Evolutionary conservation across 305 asterid genomes (phyloP).

Genomic region (Fraxinus baroniana): DNA sequence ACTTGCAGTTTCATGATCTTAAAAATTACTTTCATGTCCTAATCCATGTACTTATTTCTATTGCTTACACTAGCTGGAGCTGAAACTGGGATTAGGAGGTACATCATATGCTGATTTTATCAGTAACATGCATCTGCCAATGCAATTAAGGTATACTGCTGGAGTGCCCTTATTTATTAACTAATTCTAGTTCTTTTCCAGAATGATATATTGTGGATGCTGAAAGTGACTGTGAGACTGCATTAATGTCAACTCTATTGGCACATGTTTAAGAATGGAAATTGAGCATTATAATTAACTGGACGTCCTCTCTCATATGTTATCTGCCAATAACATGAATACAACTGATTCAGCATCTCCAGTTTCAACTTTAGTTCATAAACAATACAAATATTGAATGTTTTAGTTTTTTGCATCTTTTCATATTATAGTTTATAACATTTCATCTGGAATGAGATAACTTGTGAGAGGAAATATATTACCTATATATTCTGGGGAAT

Average conservation of each 20-base stretch:
- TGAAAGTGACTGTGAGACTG: not conserved
- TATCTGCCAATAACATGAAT: not conserved
- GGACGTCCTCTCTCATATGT: not conserved
- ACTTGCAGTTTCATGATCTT: not conserved
- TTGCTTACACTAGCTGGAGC: slow-evolving; percentile 64
- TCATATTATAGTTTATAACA: not conserved
- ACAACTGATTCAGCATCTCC: not conserved
- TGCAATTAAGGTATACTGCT: slow-evolving; percentile 79
- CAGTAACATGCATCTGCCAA: slow-evolving; percentile 77
- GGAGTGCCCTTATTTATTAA: slow-evolving; percentile 1
- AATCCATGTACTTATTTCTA: slow-evolving; percentile 20
- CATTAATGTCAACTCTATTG: not conserved
- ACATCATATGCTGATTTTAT: slow-evolving; percentile 95
- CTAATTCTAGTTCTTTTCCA: slow-evolving; percentile 13
- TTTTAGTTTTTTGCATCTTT: not conserved
- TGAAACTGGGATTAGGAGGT: slow-evolving; percentile 90
- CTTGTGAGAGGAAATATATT: not conserved
- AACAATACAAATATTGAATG: not conserved
- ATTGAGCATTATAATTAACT: not conserved
- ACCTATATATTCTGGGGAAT: not conserved
- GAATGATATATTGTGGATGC: not conserved
- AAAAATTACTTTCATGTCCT: not conserved
- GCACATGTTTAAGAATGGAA: not conserved
- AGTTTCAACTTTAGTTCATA: not conserved
- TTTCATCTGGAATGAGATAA: not conserved